Conservation (phyloP, 805 yeast genomes). For the Wickerhamomyces sydowiorum region DNA sequence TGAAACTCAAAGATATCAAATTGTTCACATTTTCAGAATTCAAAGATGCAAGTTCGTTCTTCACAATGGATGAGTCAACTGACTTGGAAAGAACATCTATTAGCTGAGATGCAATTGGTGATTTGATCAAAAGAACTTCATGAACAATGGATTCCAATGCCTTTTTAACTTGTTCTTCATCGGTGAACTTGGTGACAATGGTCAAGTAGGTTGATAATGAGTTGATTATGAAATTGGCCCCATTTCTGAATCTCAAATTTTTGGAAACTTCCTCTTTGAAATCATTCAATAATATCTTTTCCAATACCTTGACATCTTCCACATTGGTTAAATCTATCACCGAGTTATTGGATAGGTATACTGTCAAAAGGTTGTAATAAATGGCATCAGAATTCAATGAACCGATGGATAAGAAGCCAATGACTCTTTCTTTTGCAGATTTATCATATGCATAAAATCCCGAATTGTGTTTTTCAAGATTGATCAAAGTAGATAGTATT, state of each 20-base stretch:
- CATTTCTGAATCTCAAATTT: conserved; percentile 25
- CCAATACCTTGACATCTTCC: conserved; percentile 21
- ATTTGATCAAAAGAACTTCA: conserved; percentile 11
- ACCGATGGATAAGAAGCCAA: conserved; percentile 44
- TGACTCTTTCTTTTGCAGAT: conserved; percentile 36
- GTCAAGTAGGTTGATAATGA: conserved; percentile 25
- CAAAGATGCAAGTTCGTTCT: conserved; percentile 4
- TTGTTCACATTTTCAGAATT: not conserved
- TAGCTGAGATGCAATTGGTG: conserved; percentile 15
- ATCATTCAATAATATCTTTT: conserved; percentile 24
- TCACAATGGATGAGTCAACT: conserved; percentile 12
- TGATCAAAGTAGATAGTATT: conserved; percentile 41
- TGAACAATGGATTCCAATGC: conserved; percentile 5
- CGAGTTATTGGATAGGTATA: conserved; percentile 14
- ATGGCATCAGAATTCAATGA: conserved; percentile 46
- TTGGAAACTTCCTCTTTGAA: conserved; percentile 22
- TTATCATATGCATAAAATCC: conserved; percentile 54
- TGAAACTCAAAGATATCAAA: not conserved
- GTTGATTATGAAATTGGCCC: conserved; percentile 24
- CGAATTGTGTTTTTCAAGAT: conserved; percentile 38
- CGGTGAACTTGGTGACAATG: conserved; percentile 9
- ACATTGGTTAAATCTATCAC: conserved; percentile 5
- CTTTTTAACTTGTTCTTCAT: not conserved
- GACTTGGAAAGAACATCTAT: conserved; percentile 14
- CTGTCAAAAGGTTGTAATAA: conserved; percentile 34